Evolutionary conservation across 495 filamentous ascomycete species (phyloP).

Genomic region (Aspergillus ostianus): DNA sequence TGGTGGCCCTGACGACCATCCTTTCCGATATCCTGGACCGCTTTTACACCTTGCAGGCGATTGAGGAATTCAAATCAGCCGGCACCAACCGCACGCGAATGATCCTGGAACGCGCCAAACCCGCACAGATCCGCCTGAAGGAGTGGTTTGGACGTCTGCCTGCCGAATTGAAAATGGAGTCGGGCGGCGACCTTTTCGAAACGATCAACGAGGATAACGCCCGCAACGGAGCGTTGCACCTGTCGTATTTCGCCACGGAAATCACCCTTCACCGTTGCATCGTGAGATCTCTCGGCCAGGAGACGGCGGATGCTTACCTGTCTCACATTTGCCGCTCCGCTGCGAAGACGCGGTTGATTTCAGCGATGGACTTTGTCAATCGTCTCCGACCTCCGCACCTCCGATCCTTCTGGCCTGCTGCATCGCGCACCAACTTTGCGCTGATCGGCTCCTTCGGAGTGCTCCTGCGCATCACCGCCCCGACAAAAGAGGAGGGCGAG

Average conservation of each 20-base stretch:
- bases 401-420: slow-evolving; percentile 56
- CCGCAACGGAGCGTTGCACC: slow-evolving; percentile 54
- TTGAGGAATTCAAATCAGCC: slow-evolving; percentile 50
- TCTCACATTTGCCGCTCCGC: slow-evolving; percentile 94
- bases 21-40: slow-evolving; percentile 59
- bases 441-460: slow-evolving; percentile 55
- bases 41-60: slow-evolving; percentile 59
- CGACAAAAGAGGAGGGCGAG: slow-evolving; percentile 86
- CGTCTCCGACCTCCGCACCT: slow-evolving; percentile 52
- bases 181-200: slow-evolving; percentile 41
- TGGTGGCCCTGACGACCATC: slow-evolving; percentile 58
- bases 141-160: slow-evolving; percentile 59
- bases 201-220: slow-evolving; percentile 39
- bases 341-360: slow-evolving; percentile 56
- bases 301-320: slow-evolving; percentile 54
- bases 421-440: slow-evolving; percentile 53
- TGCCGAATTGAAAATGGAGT: slow-evolving; percentile 53
- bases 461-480: slow-evolving; percentile 82
- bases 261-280: slow-evolving; percentile 62
- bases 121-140: slow-evolving; percentile 57
- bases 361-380: slow-evolving; percentile 59
- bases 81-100: slow-evolving; percentile 50
- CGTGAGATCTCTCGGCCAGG: slow-evolving; percentile 48
- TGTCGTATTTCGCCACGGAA: slow-evolving; percentile 61
- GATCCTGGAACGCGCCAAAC: slow-evolving; percentile 60